Evolutionary conservation across 176 grass and related monocot genomes (phyloP).

Genomic region (Musa acuminata): DNA sequence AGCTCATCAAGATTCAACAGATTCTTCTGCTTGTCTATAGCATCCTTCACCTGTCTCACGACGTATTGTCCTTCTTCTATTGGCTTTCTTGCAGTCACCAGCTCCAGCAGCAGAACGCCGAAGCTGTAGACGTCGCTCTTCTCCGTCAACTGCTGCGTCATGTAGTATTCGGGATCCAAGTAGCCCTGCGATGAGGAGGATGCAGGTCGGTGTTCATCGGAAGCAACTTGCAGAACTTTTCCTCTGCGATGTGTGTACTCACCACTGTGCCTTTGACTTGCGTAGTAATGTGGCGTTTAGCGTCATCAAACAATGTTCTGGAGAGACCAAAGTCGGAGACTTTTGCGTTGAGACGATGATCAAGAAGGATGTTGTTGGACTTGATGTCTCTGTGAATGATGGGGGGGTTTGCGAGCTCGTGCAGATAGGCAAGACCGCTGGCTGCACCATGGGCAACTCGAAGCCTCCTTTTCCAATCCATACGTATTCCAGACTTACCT

Average conservation of each 20-base stretch:
- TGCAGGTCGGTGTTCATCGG: not conserved
- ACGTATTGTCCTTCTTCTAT: slow-evolving; percentile 53
- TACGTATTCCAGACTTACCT: not conserved
- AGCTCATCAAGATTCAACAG: slow-evolving; percentile 43
- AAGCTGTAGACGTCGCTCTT: slow-evolving; percentile 42
- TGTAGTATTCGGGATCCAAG: slow-evolving; percentile 79
- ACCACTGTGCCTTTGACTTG: slow-evolving; percentile 13
- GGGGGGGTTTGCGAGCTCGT: not conserved
- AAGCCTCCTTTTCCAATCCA: slow-evolving; percentile 5
- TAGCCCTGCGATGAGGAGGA: slow-evolving; percentile 42
- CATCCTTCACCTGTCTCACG: slow-evolving; percentile 43
- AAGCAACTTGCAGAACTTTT: not conserved
- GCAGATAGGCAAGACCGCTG: not conserved
- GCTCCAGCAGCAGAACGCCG: slow-evolving; percentile 38
- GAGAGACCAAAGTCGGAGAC: slow-evolving; percentile 14
- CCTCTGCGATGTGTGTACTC: not conserved
- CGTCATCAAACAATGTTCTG: not conserved
- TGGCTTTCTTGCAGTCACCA: slow-evolving; percentile 57
- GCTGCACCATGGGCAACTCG: slow-evolving; percentile 1
- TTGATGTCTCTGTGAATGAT: slow-evolving; percentile 8
- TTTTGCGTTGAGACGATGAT: not conserved
- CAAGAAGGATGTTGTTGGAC: slow-evolving; percentile 12
- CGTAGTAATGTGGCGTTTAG: not conserved
- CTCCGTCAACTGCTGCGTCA: slow-evolving; percentile 75
- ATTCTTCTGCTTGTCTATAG: slow-evolving; percentile 40